phyloP scores from a whole-genome alignment of 257 asterid species.

The Solanum chilense region DNA sequence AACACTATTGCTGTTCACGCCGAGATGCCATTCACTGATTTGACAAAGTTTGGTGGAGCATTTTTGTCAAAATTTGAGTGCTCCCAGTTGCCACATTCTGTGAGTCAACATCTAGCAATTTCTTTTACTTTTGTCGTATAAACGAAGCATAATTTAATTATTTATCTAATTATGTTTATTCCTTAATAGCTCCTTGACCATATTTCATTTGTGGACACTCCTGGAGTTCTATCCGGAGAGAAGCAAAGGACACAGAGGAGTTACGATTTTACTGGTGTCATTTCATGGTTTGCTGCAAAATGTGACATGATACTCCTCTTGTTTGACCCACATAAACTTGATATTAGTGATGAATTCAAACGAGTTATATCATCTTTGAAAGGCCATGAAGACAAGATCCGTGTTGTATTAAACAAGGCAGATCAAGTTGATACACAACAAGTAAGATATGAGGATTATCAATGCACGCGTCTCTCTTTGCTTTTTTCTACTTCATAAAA shows the following conservation, averaged over 20 bases:
- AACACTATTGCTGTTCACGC: constrained; percentile 89
- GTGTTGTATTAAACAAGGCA: constrained; percentile 87
- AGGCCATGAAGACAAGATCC: constrained; percentile 94
- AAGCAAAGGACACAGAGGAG: constrained; percentile 91
- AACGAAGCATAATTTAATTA: not conserved
- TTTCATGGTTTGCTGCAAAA: constrained; percentile 98
- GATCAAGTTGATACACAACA: constrained; percentile 97
- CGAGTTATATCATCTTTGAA: constrained; percentile 82
- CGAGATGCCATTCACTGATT: constrained; percentile 76
- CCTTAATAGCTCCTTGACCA: constrained; percentile 61
- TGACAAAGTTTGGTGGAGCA: constrained; percentile 75
- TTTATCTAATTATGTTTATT: not conserved
- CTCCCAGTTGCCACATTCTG: constrained; percentile 95
- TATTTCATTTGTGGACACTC: constrained; percentile 89
- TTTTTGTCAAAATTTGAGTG: constrained; percentile 93
- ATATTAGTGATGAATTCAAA: constrained; percentile 91
- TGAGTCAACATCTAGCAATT: constrained; percentile 28
- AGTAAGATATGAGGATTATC: constrained; percentile 21
- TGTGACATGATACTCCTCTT: constrained; percentile 82
- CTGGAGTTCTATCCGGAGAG: constrained; percentile 96
- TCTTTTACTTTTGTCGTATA: not conserved
- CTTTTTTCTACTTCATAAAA: not conserved
- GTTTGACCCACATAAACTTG: constrained; percentile 96
- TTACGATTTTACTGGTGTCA: constrained; percentile 93
- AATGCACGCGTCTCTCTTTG: not conserved